These are phyloP conservation scores for Phytophthora cactorum DNA, from an alignment of 352 stramenopile genomes.

Conservation along the genomic window DNA sequence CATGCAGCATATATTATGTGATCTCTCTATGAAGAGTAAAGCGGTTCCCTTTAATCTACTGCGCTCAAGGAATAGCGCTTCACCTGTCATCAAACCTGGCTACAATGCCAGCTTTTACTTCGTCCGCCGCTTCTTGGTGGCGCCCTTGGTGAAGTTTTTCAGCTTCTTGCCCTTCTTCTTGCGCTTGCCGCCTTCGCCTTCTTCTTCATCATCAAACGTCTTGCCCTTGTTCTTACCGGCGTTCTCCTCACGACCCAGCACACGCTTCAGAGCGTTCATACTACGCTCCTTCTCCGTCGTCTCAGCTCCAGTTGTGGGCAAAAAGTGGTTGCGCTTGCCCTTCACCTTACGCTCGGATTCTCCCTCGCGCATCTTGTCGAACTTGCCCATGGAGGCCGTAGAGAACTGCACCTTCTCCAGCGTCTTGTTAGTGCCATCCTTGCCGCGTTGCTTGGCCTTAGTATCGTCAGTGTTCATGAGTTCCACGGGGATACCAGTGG, in stretches of 20 bases:
- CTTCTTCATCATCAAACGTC: constrained; percentile 58
- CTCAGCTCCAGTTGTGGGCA: constrained; percentile 74
- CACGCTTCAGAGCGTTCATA: constrained; percentile 78
- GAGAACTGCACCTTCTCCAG: constrained; percentile 93
- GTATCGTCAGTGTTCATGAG: constrained; percentile 75
- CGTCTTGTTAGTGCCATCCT: constrained; percentile 88
- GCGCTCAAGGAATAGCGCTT: not conserved
- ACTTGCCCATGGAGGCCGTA: constrained; percentile 94
- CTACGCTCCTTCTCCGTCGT: constrained; percentile 82
- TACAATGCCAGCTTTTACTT: constrained; percentile 42
- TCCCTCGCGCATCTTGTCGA: constrained; percentile 93
- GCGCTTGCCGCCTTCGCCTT: constrained; percentile 54
- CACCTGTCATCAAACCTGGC: constrained; percentile 16
- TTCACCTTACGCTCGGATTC: constrained; percentile 91
- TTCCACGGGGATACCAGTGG: constrained; percentile 91
- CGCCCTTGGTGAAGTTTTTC: constrained; percentile 79
- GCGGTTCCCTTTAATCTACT: constrained; percentile 4
- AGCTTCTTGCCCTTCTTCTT: constrained; percentile 74
- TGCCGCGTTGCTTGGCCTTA: constrained; percentile 88
- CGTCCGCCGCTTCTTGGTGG: constrained; percentile 64
- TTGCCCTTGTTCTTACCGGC: constrained; percentile 78
- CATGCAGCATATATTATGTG: constrained; percentile 44
- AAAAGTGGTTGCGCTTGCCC: constrained; percentile 86
- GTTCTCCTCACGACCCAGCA: constrained; percentile 81
- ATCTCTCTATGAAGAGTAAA: constrained; percentile 39